Base-by-base conservation (phyloP, 1,284 basidiomycete genomes). In the Cutaneotrichosporon curvatum region DNA sequence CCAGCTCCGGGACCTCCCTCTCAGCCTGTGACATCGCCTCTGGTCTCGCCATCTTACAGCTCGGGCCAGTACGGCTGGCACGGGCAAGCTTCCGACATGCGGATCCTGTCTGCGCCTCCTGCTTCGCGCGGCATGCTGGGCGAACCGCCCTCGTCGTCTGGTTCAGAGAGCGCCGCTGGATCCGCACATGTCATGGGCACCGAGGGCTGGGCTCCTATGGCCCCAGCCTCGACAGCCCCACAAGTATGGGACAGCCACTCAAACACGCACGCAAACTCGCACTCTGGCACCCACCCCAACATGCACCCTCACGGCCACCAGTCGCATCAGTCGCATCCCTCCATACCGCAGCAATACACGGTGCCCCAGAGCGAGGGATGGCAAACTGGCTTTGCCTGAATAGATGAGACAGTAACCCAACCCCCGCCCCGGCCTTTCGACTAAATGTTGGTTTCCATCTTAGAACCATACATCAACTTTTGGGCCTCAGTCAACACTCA, bases 311-410 rank as follows among this genome's bases (percentile, higher is more conserved):
- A 28, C 25, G 12, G 25, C 25, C 25, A 28, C 12, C 25, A 7
- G 25, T 28, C 25, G 30, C 39, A 31, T 15, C 39, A 23, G 18
- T 20, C 37, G 8, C 47, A 34, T 38, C 42, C 43, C 15, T 45
- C 43, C 39, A 36, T 50, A 32, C n/a, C 47, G 9, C 52, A 54
- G 45, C 48, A 42, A 2, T 47, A 47, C 16, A 31, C 47, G 4
- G 51, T 53, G 20, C 36, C 45, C 16, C 51, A 49, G 20, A 43
- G 44, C 7, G 48, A 54, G n/a, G 53, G 53, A 1, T 54, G 53
- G 53, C 53, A 54, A 30, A 46, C 53, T 10, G 43, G 53, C 9
- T 30, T 54, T 10, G 53, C 53, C 3, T 54, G 33, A 32, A 11
- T 22, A 7, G n/a, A n/a, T n/a, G n/a, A n/a, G n/a, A n/a, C n/a